Percentiles rank a stretch among this genome's conserved stretches.
Evolutionary conservation across 352 stramenopile genomes (phyloP).

Genomic region (Globisporangium solare): DNA sequence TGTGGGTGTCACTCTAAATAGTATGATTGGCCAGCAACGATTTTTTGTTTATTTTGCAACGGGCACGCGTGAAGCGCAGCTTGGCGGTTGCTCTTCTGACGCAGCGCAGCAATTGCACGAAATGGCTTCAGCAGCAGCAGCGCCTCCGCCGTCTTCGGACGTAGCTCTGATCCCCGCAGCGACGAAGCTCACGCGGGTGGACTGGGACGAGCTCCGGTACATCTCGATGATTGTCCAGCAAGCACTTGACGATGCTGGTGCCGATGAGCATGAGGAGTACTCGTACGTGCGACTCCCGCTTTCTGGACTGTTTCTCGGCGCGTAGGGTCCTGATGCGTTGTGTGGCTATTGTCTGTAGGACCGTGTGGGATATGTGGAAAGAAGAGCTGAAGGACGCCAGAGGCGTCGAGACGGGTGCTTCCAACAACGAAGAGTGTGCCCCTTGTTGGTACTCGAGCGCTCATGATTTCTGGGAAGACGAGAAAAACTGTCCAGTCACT

Average conservation of each 20-base stretch:
- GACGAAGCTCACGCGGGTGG: slow-evolving; percentile 28
- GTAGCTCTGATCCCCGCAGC: slow-evolving; percentile 19
- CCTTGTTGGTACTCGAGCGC: slow-evolving; percentile 65
- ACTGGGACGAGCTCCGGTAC: slow-evolving; percentile 50
- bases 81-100: neutral
- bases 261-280: slow-evolving; percentile 57
- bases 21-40: neutral
- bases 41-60: neutral
- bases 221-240: slow-evolving; percentile 53
- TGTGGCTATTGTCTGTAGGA: slow-evolving; percentile 25
- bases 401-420: slow-evolving; percentile 4
- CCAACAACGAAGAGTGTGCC: slow-evolving; percentile 14
- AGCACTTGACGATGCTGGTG: slow-evolving; percentile 50
- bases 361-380: slow-evolving; percentile 74
- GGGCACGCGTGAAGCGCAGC: neutral
- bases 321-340: neutral
- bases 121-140: slow-evolving; percentile 11
- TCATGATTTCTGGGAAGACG: slow-evolving; percentile 83
- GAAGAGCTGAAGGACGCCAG: slow-evolving; percentile 40
- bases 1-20: neutral
- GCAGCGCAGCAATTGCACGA: neutral
- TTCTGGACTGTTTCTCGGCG: neutral
- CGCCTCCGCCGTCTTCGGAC: slow-evolving; percentile 2
- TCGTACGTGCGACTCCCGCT: slow-evolving; percentile 27
- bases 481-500: slow-evolving; percentile 88